Percentiles rank a stretch among this genome's conserved stretches.
Evolutionary conservation across 2,329 filamentous ascomycete species (phyloP).

Genomic region (Fusarium sp.): DNA sequence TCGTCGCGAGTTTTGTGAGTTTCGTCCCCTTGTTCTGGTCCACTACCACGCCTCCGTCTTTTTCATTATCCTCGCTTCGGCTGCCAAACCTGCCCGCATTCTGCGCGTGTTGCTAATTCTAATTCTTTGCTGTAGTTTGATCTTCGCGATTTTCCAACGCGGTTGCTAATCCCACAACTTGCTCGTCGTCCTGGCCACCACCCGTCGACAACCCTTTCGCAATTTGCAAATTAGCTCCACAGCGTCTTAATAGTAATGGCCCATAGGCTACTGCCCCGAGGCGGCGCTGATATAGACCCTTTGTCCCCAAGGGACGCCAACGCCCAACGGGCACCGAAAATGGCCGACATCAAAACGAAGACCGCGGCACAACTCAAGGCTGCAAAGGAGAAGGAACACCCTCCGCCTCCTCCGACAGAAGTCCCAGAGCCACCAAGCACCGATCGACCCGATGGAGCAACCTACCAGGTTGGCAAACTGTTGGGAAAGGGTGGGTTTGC

Average conservation of each 20-base stretch:
- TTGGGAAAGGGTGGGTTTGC: conserved; percentile 86
- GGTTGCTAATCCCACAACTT: conserved; percentile 34
- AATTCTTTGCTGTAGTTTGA: conserved; percentile 21
- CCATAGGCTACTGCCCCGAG: conserved; percentile 61
- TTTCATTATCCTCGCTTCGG: neutral
- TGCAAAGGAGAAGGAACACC: conserved; percentile 73
- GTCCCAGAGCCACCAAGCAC: conserved; percentile 72
- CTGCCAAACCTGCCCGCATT: neutral
- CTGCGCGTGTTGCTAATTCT: conserved; percentile 12
- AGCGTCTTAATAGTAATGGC: conserved; percentile 52
- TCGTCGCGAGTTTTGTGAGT: conserved; percentile 45
- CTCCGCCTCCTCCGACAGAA: conserved; percentile 70
- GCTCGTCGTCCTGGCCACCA: conserved; percentile 7
- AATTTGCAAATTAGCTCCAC: neutral
- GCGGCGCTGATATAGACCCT: conserved; percentile 68
- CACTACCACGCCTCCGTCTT: conserved; percentile 11
- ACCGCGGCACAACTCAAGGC: conserved; percentile 64
- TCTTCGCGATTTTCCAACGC: conserved; percentile 23
- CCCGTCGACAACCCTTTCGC: conserved; percentile 4
- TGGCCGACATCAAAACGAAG: conserved; percentile 63
- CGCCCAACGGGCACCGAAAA: conserved; percentile 64
- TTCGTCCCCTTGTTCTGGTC: neutral
- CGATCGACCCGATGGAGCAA: conserved; percentile 75
- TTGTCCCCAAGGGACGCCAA: conserved; percentile 74
- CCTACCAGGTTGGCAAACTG: conserved; percentile 78